A percentile compares a stretch with the other conserved stretches of the same genome.
phyloP scores from a whole-genome alignment of 148 eudicot genomes.

The Diospyros kaki region DNA sequence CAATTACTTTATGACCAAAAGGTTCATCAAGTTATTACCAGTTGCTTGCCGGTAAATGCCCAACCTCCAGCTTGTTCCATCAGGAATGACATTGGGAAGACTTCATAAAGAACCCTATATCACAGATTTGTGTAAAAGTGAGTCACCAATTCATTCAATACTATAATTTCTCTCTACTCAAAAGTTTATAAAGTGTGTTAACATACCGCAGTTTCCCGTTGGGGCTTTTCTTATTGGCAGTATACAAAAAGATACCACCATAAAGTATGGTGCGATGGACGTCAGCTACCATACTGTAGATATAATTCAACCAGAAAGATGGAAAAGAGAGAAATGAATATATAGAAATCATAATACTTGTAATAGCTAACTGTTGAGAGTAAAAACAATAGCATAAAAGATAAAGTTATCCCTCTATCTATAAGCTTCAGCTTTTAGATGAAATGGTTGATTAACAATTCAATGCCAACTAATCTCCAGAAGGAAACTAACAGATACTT shows the following conservation, averaged over 20 bases:
- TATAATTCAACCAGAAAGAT: not conserved
- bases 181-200: not conserved
- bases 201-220: conserved; percentile 78
- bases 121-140: not conserved
- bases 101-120: conserved; percentile 92
- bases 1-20: not conserved
- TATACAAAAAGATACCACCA: conserved; percentile 97
- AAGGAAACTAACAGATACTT: not conserved
- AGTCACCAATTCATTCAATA: not conserved
- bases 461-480: not conserved
- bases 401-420: no score
- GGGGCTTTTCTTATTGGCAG: conserved; percentile 96
- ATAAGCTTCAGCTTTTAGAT: no score
- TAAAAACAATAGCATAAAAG: no score
- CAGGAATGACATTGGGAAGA: conserved; percentile 94
- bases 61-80: conserved; percentile 99
- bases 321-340: not conserved
- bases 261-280: conserved; percentile 94
- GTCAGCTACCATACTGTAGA: conserved; percentile 93
- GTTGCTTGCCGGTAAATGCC: conserved; percentile 81
- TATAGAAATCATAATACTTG: not conserved
- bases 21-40: conserved; percentile 44
- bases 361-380: no score
- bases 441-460: no score
- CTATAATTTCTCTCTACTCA: conserved; percentile 21